Conservation (phyloP, 75 land plant species). For the Isoetes taiwanensis region DNA sequence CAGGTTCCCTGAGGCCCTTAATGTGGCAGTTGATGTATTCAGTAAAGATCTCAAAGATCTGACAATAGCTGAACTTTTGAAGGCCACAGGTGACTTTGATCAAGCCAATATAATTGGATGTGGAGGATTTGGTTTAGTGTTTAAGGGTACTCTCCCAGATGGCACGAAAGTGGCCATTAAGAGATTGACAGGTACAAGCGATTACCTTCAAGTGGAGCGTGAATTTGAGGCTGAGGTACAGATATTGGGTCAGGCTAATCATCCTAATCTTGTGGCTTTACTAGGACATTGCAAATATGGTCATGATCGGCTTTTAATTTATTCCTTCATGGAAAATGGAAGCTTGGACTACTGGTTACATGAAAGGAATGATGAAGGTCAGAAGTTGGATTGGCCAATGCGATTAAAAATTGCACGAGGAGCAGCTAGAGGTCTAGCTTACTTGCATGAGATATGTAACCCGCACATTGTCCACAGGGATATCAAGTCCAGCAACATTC, state of each 20-base stretch:
- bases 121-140: conserved; percentile 23
- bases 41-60: conserved; percentile 16
- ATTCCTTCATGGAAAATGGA: conserved; percentile 49
- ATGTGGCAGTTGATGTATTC: neutral
- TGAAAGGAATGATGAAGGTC: conserved; percentile 39
- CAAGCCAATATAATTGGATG: conserved; percentile 44
- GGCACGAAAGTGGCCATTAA: conserved; percentile 38
- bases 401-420: conserved; percentile 30
- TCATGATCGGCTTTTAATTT: conserved; percentile 32
- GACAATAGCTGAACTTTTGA: conserved; percentile 29
- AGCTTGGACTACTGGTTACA: conserved; percentile 58
- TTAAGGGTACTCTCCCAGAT: conserved; percentile 19
- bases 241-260: conserved; percentile 37
- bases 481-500: conserved; percentile 43
- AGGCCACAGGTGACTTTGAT: conserved; percentile 44
- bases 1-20: conserved; percentile 19
- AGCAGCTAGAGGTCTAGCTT: conserved; percentile 35
- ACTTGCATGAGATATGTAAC: conserved; percentile 29
- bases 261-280: conserved; percentile 43
- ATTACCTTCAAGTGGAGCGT: conserved; percentile 39
- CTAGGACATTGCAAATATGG: conserved; percentile 39
- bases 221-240: conserved; percentile 62
- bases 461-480: conserved; percentile 43
- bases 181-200: conserved; percentile 42
- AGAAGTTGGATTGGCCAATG: conserved; percentile 25